A percentile compares a stretch with the other conserved stretches of the same genome.
Conservation (phyloP, 1,284 basidiomycete species). For the Coniophora puteana region DNA sequence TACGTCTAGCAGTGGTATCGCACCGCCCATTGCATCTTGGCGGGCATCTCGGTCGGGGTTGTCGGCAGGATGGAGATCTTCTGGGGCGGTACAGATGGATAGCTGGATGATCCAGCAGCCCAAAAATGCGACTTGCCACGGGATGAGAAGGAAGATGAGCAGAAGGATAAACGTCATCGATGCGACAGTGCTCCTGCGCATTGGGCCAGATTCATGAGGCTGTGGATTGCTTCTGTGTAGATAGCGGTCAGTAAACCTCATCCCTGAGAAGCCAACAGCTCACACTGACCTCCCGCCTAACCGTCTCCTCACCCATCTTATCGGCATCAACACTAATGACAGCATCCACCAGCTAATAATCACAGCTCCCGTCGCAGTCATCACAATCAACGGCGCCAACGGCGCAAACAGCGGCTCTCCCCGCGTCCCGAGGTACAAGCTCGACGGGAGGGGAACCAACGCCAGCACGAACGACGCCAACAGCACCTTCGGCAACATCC, state of each 20-base stretch:
- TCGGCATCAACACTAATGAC: constrained; percentile 36
- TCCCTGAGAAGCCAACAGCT: not conserved
- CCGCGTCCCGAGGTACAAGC: constrained; percentile 54
- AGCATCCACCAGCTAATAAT: constrained; percentile 56
- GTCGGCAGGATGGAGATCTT: constrained; percentile 16
- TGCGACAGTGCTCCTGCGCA: constrained; percentile 44
- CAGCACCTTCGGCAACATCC: constrained; percentile 40
- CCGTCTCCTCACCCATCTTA: constrained; percentile 31
- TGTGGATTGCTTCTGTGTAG: constrained; percentile 19
- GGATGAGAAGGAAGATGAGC: constrained; percentile 71
- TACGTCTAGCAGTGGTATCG: constrained; percentile 5
- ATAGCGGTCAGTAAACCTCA: constrained; percentile 2
- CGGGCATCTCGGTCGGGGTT: constrained; percentile 12
- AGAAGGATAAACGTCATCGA: constrained; percentile 63
- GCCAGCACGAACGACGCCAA: constrained; percentile 41
- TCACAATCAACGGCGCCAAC: constrained; percentile 53
- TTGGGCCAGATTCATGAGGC: constrained; percentile 32
- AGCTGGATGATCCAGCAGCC: constrained; percentile 79
- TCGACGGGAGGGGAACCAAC: constrained; percentile 52
- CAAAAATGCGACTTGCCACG: constrained; percentile 89
- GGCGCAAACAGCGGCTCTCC: constrained; percentile 44
- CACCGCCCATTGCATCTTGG: too few relatives aligned
- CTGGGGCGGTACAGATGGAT: constrained; percentile 45
- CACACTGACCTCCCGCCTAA: constrained; percentile 37
- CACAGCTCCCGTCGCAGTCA: constrained; percentile 58